These are phyloP conservation scores for Citrus unshiu DNA, from an alignment of 345 rosid genomes.

Conservation along the genomic window DNA sequence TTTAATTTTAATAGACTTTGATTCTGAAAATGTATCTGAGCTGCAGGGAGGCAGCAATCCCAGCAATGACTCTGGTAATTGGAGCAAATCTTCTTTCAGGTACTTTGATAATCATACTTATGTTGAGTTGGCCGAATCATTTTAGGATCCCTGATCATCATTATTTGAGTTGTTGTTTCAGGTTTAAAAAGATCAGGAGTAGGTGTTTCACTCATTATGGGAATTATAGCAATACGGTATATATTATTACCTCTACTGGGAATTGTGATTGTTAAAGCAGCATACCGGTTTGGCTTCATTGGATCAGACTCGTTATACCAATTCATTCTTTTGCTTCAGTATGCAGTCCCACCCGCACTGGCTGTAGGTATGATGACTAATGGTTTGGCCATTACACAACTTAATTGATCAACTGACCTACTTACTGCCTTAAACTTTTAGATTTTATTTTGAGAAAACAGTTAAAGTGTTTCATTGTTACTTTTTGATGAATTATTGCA, in stretches of 20 bases:
- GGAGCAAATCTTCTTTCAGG: constrained; percentile 51
- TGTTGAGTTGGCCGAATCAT: neutral
- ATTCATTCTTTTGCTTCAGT: constrained; percentile 51
- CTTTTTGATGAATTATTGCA: neutral
- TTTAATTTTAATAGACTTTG: neutral
- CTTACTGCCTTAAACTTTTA: neutral
- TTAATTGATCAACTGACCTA: neutral
- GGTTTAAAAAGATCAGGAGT: constrained; percentile 40
- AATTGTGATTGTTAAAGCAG: constrained; percentile 30
- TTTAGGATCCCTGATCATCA: neutral
- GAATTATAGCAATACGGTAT: constrained; percentile 32
- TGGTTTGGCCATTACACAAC: neutral
- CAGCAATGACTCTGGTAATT: constrained; percentile 33
- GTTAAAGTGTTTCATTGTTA: neutral
- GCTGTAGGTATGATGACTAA: constrained; percentile 30
- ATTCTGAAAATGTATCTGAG: neutral
- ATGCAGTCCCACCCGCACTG: constrained; percentile 45
- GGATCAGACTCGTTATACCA: constrained; percentile 34
- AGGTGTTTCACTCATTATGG: constrained; percentile 12
- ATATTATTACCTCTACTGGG: constrained; percentile 37
- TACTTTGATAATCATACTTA: neutral
- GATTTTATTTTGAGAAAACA: neutral
- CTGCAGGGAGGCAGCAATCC: constrained; percentile 40
- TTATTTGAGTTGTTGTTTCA: constrained; percentile 1
- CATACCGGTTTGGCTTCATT: constrained; percentile 25